These are phyloP conservation scores for Cicer yamashitae DNA, from an alignment of 306 rosid species.

Conservation along the genomic window DNA sequence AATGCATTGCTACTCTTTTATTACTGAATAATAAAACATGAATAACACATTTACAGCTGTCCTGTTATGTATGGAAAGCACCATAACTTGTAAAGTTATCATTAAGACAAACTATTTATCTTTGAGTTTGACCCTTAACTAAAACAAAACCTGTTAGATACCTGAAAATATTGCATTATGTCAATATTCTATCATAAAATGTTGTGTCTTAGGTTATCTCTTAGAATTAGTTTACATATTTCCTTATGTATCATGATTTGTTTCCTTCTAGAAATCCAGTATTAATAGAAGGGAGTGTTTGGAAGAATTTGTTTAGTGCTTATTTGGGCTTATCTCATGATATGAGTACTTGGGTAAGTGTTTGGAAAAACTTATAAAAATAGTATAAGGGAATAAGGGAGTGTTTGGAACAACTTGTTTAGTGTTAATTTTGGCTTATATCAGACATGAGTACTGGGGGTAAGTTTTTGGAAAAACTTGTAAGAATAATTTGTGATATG, in stretches of 20 bases:
- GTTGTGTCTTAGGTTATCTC: not conserved
- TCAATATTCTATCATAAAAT: not conserved
- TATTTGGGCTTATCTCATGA: not conserved
- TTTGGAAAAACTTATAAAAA: not conserved
- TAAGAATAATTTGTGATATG: too few relatives aligned
- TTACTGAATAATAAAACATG: not conserved
- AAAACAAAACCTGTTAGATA: not conserved
- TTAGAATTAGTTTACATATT: not conserved
- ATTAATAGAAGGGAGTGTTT: not conserved
- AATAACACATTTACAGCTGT: not conserved
- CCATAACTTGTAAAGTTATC: not conserved
- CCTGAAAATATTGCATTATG: not conserved
- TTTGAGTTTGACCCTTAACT: not conserved
- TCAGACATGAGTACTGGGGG: too few relatives aligned
- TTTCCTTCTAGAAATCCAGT: not conserved
- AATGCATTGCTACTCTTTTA: conserved; percentile 11
- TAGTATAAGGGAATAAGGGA: too few relatives aligned
- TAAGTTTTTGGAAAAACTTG: too few relatives aligned
- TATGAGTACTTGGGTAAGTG: not conserved
- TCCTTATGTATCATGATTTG: not conserved
- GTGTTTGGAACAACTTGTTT: too few relatives aligned
- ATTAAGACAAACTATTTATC: conserved; percentile 11
- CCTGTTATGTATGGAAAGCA: not conserved
- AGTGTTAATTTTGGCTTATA: too few relatives aligned
- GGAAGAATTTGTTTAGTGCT: not conserved